These are phyloP conservation scores for button mushroom (Agaricus bisporus) DNA, from an alignment of 768 basidiomycete genomes.

Conservation along the genomic window DNA sequence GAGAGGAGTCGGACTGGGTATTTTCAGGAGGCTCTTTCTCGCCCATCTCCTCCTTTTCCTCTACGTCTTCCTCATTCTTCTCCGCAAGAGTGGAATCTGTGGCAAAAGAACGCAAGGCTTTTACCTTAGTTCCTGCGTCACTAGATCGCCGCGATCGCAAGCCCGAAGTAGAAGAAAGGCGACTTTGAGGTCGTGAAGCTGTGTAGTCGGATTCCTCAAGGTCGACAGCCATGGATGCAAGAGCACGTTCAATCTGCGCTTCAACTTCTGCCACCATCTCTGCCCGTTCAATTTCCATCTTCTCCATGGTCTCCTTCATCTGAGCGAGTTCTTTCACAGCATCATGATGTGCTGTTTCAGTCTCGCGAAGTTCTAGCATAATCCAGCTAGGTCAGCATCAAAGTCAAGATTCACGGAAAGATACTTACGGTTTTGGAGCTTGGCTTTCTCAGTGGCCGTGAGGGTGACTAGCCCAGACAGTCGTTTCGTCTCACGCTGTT, in stretches of 20 bases:
- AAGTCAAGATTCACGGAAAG: not conserved
- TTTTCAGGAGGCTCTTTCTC: conserved; percentile 27
- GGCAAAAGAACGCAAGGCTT: conserved; percentile 61
- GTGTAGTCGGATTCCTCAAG: conserved; percentile 73
- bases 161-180: conserved; percentile 52
- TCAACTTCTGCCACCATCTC: conserved; percentile 93
- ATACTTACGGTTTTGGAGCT: conserved; percentile 70
- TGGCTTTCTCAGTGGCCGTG: conserved; percentile 72
- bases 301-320: conserved; percentile 83
- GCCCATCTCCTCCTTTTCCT: conserved; percentile 21
- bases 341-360: conserved; percentile 74
- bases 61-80: conserved; percentile 35
- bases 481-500: conserved; percentile 83
- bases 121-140: conserved; percentile 43
- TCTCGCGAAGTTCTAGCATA: conserved; percentile 66
- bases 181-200: conserved; percentile 62
- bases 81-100: conserved; percentile 82
- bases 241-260: conserved; percentile 82
- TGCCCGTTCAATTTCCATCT: conserved; percentile 81
- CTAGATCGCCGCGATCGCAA: conserved; percentile 55
- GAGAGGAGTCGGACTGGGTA: conserved; percentile 43
- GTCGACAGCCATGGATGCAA: conserved; percentile 80
- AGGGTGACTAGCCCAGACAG: conserved; percentile 73
- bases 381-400: not conserved
- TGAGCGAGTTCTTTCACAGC: conserved; percentile 75